Percentiles rank a stretch among this genome's conserved stretches.
phyloP scores from a whole-genome alignment of 2,329 filamentous ascomycete genomes.

The Botryotinia narcissicola region DNA sequence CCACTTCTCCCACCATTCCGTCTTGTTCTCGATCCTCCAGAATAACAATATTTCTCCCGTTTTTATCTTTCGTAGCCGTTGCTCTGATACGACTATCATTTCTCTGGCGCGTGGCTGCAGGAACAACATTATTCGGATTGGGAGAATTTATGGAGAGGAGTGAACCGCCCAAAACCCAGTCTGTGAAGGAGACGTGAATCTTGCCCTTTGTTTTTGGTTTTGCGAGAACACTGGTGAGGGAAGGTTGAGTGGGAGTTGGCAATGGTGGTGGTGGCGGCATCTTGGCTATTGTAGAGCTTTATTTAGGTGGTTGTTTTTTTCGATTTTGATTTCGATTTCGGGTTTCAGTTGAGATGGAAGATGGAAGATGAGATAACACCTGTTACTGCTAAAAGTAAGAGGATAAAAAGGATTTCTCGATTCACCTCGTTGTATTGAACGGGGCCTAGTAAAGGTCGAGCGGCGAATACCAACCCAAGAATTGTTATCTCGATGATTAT shows the following conservation, averaged over 20 bases:
- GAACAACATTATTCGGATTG: background rate
- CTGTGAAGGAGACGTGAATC: conserved; percentile 34
- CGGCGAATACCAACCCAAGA: background rate
- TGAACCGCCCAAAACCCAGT: conserved; percentile 35
- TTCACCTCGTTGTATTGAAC: background rate
- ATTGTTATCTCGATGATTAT: conserved; percentile 2
- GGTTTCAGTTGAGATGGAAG: background rate
- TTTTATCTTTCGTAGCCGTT: conserved; percentile 12
- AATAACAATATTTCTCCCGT: conserved; percentile 2
- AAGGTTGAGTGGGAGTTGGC: conserved; percentile 9
- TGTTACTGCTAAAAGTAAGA: background rate
- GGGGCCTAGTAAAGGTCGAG: background rate
- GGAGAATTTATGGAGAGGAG: conserved; percentile 25
- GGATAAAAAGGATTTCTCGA: background rate
- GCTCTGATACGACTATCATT: conserved; percentile 9
- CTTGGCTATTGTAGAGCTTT: background rate
- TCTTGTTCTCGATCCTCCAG: conserved; percentile 12
- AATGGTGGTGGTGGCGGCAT: background rate
- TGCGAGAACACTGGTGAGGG: background rate
- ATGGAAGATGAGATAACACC: background rate
- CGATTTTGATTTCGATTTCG: background rate
- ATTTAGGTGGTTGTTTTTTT: background rate
- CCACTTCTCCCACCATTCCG: conserved; percentile 8
- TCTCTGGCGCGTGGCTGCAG: background rate
- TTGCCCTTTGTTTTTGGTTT: conserved; percentile 24